Base-by-base conservation (phyloP, 139 green algal genomes). In the Micractinium sp. region DNA sequence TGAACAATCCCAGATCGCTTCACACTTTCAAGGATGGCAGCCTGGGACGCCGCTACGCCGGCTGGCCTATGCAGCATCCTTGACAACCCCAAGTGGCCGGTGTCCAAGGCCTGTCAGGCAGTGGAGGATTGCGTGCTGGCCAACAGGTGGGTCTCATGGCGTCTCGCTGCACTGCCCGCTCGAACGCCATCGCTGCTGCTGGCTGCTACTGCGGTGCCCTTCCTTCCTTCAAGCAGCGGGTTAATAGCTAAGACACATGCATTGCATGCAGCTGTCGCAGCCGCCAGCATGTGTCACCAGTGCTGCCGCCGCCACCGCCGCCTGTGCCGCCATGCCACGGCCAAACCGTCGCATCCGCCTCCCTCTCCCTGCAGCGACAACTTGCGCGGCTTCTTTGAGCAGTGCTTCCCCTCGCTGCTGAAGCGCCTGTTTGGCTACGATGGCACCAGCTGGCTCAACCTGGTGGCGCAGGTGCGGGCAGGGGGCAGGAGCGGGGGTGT, bases 371-470 rank as follows among this genome's bases (percentile, higher is more conserved):
- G 77, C 92, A 97, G 95, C 85, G 96, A 98, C 90, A 97, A 97
- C 88, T 82, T 95, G 31, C 91, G 96, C 0, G 94, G 92, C 12
- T 97, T 98, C 92, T 97, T 98, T 77, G 96, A 97, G 71, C 92
- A 94, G 73, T 97, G 93, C 82, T 97, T 98, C 53, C 91, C 94
- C 0, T 91, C 93, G 2, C 91, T 98, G 61, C 90, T 98, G 27
- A 95, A 93, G 85, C 92, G 92, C 1, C 86, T 97, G 3, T 98
- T 98, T 90, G 96, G 96, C 23, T 97, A 97, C 86, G 95, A 95
- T 78, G 93, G 95, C 75, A 90, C 92, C 19, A 94, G 91, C 83
- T 98, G 95, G 95, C 92, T 98, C 13, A 95, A 91, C 78, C 84
- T 93, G 5, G 93, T 95, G 0, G 91, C 93, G 12, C 93, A 93